Evolutionary conservation across 805 yeast genomes (phyloP), one percentile per base, ranked within the genome.

Genomic region (Candida lessepsii): DNA sequence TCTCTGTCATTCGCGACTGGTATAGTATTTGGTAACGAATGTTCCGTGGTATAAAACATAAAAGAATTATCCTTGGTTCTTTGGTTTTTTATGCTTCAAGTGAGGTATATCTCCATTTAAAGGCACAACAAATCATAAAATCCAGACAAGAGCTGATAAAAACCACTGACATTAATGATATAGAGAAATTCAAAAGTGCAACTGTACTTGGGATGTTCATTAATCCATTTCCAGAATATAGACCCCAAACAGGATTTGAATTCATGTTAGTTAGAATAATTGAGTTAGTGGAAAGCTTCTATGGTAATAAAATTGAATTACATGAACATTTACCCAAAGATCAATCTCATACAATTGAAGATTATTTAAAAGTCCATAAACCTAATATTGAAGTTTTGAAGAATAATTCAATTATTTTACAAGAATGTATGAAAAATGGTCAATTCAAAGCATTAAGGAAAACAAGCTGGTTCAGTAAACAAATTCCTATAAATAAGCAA

Each of bases 161-260:
- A 44, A 35, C 41, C 14, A 28, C 44, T 9, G 18, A 20, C 5
- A 3, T 16, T 8, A 15, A 36, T 27, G 25, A 26, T n/a, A 34
- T 27, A 21, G 37, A 36, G 5, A 58, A 54, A 44, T 69, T 63
- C 52, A 54, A 46, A 37, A 63, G 70, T n/a, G 69, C 66, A 5
- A 60, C 60, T 2, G 59, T 87, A 1, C 74, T 76, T 14, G 96
- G 97, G 8, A 69, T 89, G 50, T 91, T 78, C 63, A 93, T 87
- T 43, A 91, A 91, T 53, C 98, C 98, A 2, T 91, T 91, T 57
- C 74, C 75, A 13, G 96, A 91, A 56, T 91, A 91, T 57, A 71
- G 97, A 37, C 84, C 88, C 5, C 97, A 90, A 61, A 88, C 96
- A 0, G 70, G 87, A 7, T 85, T 85, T 56, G 97, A 91, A 62